Conservation (phyloP, 345 rosid species). For the Combretum micranthum region DNA sequence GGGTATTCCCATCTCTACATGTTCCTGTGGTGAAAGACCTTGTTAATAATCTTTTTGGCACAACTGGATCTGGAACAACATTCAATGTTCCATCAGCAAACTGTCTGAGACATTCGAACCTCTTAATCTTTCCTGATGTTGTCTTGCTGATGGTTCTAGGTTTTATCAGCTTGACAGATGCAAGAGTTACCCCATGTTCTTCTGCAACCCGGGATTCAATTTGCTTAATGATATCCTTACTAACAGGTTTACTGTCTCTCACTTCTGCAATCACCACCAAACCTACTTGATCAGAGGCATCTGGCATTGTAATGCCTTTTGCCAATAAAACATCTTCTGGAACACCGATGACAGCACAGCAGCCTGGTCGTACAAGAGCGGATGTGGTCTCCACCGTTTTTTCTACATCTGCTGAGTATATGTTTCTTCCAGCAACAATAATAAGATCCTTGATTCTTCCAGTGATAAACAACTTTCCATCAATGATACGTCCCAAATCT, state of each 20-base stretch:
- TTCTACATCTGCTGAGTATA: slow-evolving; percentile 64
- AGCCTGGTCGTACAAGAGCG: slow-evolving; percentile 52
- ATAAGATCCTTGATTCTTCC: slow-evolving; percentile 77
- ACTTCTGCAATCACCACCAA: slow-evolving; percentile 66
- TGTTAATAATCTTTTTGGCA: slow-evolving; percentile 20
- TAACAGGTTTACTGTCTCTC: slow-evolving; percentile 40
- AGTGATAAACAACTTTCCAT: slow-evolving; percentile 49
- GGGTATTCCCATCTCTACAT: slow-evolving; percentile 36
- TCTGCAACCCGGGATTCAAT: slow-evolving; percentile 40
- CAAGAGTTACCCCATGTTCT: slow-evolving; percentile 54
- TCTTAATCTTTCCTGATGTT: slow-evolving; percentile 66
- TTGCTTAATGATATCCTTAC: slow-evolving; percentile 27
- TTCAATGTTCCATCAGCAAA: slow-evolving; percentile 48
- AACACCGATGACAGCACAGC: slow-evolving; percentile 66
- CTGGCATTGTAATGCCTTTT: slow-evolving; percentile 49
- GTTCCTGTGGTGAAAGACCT: slow-evolving; percentile 50
- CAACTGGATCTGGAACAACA: slow-evolving; percentile 28
- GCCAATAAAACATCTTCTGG: slow-evolving; percentile 54
- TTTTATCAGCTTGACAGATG: slow-evolving; percentile 47
- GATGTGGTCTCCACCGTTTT: slow-evolving; percentile 61
- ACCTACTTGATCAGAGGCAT: slow-evolving; percentile 53
- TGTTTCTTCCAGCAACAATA: slow-evolving; percentile 61
- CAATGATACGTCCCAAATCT: slow-evolving; percentile 54
- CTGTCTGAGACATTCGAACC: slow-evolving; percentile 61
- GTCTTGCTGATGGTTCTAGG: slow-evolving; percentile 62